phyloP scores from a whole-genome alignment of 208 protist genomes.

The Trypanosoma rangeli region DNA sequence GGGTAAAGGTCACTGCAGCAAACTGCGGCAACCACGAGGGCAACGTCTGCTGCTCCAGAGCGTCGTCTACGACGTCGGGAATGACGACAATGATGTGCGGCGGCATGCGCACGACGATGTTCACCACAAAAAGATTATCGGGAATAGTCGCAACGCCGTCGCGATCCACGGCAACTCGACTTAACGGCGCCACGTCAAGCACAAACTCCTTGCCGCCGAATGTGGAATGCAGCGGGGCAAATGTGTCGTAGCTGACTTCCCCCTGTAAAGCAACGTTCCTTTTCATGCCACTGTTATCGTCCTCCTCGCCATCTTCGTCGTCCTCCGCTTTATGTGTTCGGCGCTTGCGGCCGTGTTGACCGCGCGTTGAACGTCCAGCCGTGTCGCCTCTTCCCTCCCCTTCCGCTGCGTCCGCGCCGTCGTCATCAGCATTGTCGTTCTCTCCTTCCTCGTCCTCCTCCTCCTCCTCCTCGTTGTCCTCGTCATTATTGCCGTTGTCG shows the following conservation, averaged over 20 bases:
- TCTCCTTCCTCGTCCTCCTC: conserved; percentile 22
- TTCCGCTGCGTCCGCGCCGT: not conserved
- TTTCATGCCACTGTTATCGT: conserved; percentile 13
- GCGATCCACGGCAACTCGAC: conserved; percentile 31
- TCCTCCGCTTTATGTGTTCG: conserved; percentile 11
- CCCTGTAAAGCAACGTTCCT: not conserved
- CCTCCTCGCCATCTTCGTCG: conserved; percentile 27
- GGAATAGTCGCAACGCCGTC: conserved; percentile 39
- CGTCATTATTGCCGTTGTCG: conserved; percentile 22
- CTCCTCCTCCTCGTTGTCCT: not conserved
- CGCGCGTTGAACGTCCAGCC: not conserved
- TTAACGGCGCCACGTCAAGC: conserved; percentile 57
- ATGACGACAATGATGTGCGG: conserved; percentile 66
- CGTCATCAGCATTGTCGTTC: conserved; percentile 21
- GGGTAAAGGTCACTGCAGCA: conserved; percentile 75
- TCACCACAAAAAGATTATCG: conserved; percentile 75
- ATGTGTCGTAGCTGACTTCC: conserved; percentile 48
- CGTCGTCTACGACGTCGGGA: conserved; percentile 71
- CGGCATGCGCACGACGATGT: conserved; percentile 55
- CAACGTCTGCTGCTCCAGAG: conserved; percentile 57
- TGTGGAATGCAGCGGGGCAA: conserved; percentile 39
- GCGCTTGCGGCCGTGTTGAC: not conserved
- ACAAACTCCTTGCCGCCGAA: conserved; percentile 50
- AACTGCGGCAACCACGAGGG: conserved; percentile 84
- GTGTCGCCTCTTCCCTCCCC: not conserved